Evolutionary conservation across 2,329 filamentous ascomycete genomes (phyloP), one percentile per base, ranked within the genome.

Genomic region (Aspergillus ruber): DNA sequence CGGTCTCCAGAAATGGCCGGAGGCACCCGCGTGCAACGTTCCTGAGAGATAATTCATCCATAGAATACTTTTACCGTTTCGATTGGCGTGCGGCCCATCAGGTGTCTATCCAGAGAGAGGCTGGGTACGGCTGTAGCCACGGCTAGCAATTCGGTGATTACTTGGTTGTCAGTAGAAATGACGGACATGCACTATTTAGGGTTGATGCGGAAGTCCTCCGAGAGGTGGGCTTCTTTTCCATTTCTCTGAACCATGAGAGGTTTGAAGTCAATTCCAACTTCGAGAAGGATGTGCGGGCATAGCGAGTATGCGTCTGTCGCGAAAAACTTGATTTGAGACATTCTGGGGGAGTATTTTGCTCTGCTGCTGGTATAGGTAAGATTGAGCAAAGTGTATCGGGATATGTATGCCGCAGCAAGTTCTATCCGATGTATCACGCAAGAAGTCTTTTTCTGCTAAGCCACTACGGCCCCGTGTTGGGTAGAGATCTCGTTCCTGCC

Each of bases 1-100:
- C 3, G 60, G 57, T 29, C 63, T 43, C 29, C 61, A 55, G 2
- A 64, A 27, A 7, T 50, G 53, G 1, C 58, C 60, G 45, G 60
- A 68, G 1, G 42, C 62, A 7, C 53, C 50, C 0, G 53, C 58
- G 49, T 70, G 66, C 6, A 70, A 17, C 0, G 58, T 62, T 0
- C 63, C 63, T 3, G 63, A 62, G 1, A 70, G 27, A 52, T 58
- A 71, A 42, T 58, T 61, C 42, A 68, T 42, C 68, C 68, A 70
- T 47, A 67, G 23, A 63, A 63, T 2, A 59, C 53, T 6, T 62
- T 59, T 12, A 63, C 50, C 1, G 44, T 60, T 10, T 70, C 64
- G 2, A 66, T 23, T 0, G 49, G 49, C 1, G 57, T 63, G 21
- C 45, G 51, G 8, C 67, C 66, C 20, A 67, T 38, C 17, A 70